Evolutionary conservation across 2,329 filamentous ascomycete genomes (phyloP), one percentile per base, ranked within the genome.

Genomic region (Alternaria infectoria): DNA sequence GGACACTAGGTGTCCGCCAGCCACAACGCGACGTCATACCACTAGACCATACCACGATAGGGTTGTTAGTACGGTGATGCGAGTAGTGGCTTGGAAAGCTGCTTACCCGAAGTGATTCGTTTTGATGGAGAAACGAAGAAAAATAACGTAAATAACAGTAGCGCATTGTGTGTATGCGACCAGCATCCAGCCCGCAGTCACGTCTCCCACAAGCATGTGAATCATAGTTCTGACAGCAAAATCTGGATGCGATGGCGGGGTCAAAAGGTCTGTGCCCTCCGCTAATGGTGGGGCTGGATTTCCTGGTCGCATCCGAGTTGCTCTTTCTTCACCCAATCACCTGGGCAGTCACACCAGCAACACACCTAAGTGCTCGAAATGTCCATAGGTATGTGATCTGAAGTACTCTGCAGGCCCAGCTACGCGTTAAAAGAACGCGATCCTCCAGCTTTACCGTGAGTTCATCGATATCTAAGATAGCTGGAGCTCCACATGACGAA

Each of bases 1-100:
- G 69, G 62, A 65, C 61, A 69, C 61, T 66, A 51, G 54, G 54
- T 65, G 58, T 61, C 64, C 71, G 71, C 71, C 70, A 74, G 73
- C 75, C 76, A 78, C 76, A 78, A 78, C 76, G 76, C 74, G 76
- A 78, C 76, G 76, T 78, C 76, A 78, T 78, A 78, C 76, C 76
- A 75, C 76, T 78, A 78, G 76, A 75, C 72, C 75, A 77, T 70
- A 76, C 73, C 75, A 76, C 36, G 36, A 40, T 17, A 40, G 36
- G 36, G 36, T 11, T 17, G 36, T 40, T 40, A 40, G 36, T 17
- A 40, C 36, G 36, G 36, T 40, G 36, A 40, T 40, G 8, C 8
- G 9, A 3, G 3, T 21, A 32, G 36, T 17, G 36, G 36, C 36
- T 40, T 40, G 36, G 36, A 40, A 10, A 40, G 36, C 36, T 40